Evolutionary conservation across 176 grass and related monocot species (phyloP), one percentile per base, ranked within the genome.

Genomic region (Thalia dealbata): DNA sequence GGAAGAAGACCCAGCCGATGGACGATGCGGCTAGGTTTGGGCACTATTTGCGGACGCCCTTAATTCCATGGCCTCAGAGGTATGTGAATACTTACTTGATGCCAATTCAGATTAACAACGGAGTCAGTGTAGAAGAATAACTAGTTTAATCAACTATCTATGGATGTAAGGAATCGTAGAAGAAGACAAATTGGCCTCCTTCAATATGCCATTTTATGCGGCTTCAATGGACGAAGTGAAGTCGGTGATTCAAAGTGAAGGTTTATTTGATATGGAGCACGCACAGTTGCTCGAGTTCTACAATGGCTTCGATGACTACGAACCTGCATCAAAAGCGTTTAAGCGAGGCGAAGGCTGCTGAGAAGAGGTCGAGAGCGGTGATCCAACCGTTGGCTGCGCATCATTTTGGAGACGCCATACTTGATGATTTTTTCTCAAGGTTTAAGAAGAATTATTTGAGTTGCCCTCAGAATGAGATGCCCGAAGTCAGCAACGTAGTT

Each of bases 151-250:
- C n/a, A n/a, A n/a, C n/a, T n/a, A n/a, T n/a, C 32, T 38, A 58
- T 11, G 0, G 23, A 14, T 55, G 21, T n/a, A 81, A 72, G 79
- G 71, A 45, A 29, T 81, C 23, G 50, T 81, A 44, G 48, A 59
- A 50, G 42, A 75, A 25, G 61, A 61, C 6, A 75, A 81, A 14
- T 22, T 73, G 35, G 54, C 66, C 21, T 46, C 48, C 1, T 80
- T 84, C 64, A 80, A 80, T 48, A 0, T 80, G 13, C 82, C 77
- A 58, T 15, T 75, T 42, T 76, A 76, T n/a, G n/a, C 13, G 11
- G 63, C 77, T 1, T 80, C 77, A 0, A 80, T 84, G 27, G 14
- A 56, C 10, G 86, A 89, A 73, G 75, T 76, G 0, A 21, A 77
- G n/a, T 26, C 45, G 7, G 24, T 66, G 19, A 71, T 89, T 16